A percentile compares a stretch with the other conserved stretches of the same genome.
Conservation (phyloP, 2,329 filamentous ascomycete species). For the Parastagonospora avenae region DNA sequence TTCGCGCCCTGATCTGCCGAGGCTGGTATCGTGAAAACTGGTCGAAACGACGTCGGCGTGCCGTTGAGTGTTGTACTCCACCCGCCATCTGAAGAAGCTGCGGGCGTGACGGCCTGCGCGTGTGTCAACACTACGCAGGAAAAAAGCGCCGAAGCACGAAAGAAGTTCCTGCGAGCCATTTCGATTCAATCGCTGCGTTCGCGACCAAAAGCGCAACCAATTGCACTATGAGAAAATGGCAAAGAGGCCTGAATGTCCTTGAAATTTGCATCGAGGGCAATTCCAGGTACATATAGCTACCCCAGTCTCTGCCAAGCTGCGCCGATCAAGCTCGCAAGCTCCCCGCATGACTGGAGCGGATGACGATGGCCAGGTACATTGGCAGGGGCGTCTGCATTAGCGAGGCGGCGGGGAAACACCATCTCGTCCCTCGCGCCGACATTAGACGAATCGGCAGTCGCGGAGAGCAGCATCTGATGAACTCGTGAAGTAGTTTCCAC, state of each 20-base stretch:
- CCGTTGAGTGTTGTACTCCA: constrained; percentile 31
- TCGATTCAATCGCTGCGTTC: constrained; percentile 13
- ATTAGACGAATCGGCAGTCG: constrained; percentile 20
- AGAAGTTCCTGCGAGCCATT: constrained; percentile 34
- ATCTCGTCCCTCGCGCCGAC: constrained; percentile 21
- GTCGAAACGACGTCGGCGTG: constrained; percentile 36
- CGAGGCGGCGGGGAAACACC: constrained; percentile 12
- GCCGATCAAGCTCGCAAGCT: constrained; percentile 6
- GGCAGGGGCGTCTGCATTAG: constrained; percentile 14
- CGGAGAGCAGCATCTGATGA: background rate
- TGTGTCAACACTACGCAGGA: constrained; percentile 29
- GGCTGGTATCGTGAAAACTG: constrained; percentile 46
- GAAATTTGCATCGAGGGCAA: background rate
- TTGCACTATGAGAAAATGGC: background rate
- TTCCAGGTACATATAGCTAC: constrained; percentile 11
- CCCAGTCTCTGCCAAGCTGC: constrained; percentile 1
- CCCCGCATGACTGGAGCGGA: constrained; percentile 18
- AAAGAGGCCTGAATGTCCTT: background rate
- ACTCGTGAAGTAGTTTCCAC: background rate
- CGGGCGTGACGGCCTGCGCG: constrained; percentile 19
- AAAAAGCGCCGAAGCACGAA: constrained; percentile 26
- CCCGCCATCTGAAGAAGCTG: constrained; percentile 19
- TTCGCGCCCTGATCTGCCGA: constrained; percentile 40
- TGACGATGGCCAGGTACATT: constrained; percentile 18
- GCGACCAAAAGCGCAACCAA: background rate